Evolutionary conservation across 495 filamentous ascomycete species (phyloP).

Genomic region (Lindgomyces ingoldianus): DNA sequence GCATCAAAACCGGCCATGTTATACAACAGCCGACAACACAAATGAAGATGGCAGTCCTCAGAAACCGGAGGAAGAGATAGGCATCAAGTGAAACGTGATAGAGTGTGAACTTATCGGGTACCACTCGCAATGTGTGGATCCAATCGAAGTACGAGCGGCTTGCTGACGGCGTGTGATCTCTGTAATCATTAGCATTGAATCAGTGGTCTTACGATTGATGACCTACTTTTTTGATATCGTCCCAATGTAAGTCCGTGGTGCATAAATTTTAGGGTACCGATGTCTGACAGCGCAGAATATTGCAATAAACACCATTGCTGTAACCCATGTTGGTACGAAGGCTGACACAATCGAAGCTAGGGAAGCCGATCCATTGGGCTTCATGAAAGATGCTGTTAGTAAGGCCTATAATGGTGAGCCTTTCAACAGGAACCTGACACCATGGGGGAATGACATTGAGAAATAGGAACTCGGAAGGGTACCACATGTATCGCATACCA

Average conservation of each 20-base stretch:
- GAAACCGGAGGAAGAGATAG: constrained; percentile 82
- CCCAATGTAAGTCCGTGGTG: constrained; percentile 82
- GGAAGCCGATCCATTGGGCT: constrained; percentile 46
- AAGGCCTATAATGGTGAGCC: too few species aligned
- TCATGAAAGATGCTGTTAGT: neutral
- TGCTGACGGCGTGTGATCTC: constrained; percentile 34
- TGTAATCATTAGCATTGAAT: constrained; percentile 2
- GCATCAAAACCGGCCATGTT: constrained; percentile 83
- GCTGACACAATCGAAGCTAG: constrained; percentile 65
- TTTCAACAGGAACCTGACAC: neutral
- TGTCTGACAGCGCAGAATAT: constrained; percentile 73
- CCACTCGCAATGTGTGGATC: constrained; percentile 61
- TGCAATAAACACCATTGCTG: constrained; percentile 62
- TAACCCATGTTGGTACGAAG: constrained; percentile 65
- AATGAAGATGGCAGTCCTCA: constrained; percentile 70
- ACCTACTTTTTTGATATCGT: constrained; percentile 43
- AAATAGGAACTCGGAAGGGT: neutral
- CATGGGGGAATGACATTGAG: neutral
- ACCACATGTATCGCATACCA: neutral
- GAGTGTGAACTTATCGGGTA: constrained; percentile 63
- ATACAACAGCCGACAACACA: constrained; percentile 79
- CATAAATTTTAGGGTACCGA: constrained; percentile 72
- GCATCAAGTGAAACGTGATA: constrained; percentile 73
- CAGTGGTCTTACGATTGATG: neutral
- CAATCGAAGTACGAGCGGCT: constrained; percentile 57